Conservation (phyloP, 139 green algal species). For the Cymbomonas tetramitiformis region DNA sequence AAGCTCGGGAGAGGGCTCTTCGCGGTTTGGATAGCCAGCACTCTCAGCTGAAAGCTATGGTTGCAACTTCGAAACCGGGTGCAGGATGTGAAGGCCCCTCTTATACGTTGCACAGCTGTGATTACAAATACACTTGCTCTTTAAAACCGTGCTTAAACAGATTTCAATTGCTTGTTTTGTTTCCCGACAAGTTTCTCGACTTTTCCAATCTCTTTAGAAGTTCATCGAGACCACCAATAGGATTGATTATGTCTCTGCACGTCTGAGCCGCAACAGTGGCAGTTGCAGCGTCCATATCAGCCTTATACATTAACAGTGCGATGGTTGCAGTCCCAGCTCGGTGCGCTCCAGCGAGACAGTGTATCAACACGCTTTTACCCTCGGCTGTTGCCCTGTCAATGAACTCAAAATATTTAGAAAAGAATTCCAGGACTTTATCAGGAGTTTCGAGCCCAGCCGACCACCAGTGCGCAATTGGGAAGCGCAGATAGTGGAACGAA, state of each 20-base stretch:
- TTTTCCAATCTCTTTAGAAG: background rate
- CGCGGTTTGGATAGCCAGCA: too few relatives aligned
- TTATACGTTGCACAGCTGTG: too few relatives aligned
- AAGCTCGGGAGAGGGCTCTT: too few relatives aligned
- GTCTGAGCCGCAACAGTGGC: background rate
- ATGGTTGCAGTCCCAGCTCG: conserved; percentile 7
- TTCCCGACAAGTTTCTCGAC: too few relatives aligned
- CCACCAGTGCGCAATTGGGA: conserved; percentile 9
- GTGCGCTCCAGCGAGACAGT: conserved; percentile 15
- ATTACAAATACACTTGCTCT: too few relatives aligned
- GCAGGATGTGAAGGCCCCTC: too few relatives aligned
- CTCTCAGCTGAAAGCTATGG: too few relatives aligned
- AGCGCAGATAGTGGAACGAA: conserved; percentile 13
- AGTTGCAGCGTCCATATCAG: background rate
- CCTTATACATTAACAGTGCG: background rate
- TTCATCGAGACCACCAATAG: background rate
- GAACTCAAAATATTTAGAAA: conserved; percentile 1
- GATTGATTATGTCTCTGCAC: background rate
- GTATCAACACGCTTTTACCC: conserved; percentile 11
- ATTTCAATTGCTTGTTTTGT: too few relatives aligned
- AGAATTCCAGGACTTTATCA: background rate
- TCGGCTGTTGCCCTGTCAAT: background rate
- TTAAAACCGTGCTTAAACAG: too few relatives aligned
- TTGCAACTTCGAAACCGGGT: too few relatives aligned
- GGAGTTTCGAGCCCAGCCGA: background rate